These are phyloP conservation scores for Otatea glauca DNA, from an alignment of 176 grass and related monocot genomes.

Conservation along the genomic window DNA sequence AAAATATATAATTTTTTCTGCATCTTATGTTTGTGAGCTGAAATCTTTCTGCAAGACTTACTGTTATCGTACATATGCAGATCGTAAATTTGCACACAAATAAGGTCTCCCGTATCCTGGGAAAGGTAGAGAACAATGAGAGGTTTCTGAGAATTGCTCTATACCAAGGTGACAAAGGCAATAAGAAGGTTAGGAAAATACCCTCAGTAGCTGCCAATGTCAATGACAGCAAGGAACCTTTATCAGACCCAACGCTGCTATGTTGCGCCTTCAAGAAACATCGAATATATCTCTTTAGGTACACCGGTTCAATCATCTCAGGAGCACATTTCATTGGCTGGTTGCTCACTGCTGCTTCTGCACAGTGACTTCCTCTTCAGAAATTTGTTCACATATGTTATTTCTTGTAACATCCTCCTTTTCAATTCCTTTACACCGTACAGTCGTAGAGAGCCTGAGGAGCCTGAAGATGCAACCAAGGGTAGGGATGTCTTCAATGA, in stretches of 20 bases:
- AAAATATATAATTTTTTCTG: constrained; percentile 12
- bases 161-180: constrained; percentile 95
- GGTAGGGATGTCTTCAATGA: constrained; percentile 98
- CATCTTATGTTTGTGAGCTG: constrained; percentile 9
- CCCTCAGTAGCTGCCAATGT: constrained; percentile 83
- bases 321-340: constrained; percentile 24
- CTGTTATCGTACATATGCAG: constrained; percentile 42
- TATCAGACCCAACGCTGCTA: constrained; percentile 84
- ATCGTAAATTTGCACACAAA: constrained; percentile 96
- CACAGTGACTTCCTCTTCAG: not conserved
- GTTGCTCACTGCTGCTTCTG: constrained; percentile 14
- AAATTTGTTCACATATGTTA: constrained; percentile 15
- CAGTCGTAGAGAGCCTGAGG: constrained; percentile 93
- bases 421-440: constrained; percentile 25
- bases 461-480: constrained; percentile 98
- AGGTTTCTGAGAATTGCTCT: constrained; percentile 95
- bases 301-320: constrained; percentile 22
- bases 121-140: constrained; percentile 97
- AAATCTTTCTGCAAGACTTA: constrained; percentile 19
- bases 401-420: constrained; percentile 20
- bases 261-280: constrained; percentile 99
- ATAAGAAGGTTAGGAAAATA: constrained; percentile 93
- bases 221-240: constrained; percentile 88
- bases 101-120: constrained; percentile 88
- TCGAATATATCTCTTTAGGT: constrained; percentile 96